phyloP scores from a whole-genome alignment of 768 basidiomycete species.

The Lactarius trivialis region DNA sequence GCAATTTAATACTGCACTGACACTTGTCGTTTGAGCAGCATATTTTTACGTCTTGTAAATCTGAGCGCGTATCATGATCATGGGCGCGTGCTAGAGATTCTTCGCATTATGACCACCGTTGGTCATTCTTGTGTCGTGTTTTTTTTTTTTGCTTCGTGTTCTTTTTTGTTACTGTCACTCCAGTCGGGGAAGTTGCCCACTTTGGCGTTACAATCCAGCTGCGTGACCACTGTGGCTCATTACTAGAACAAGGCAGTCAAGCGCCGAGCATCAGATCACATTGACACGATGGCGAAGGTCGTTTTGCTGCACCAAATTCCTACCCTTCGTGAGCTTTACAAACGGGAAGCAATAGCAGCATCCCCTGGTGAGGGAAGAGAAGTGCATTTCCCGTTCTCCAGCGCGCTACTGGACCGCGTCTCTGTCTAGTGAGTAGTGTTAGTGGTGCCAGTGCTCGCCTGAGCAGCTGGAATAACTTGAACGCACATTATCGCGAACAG shows the following conservation, averaged over 20 bases:
- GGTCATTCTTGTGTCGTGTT: neutral
- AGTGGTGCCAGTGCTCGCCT: neutral
- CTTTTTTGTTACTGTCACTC: neutral
- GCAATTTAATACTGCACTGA: constrained; percentile 3
- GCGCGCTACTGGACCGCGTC: constrained; percentile 45
- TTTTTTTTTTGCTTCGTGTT: neutral
- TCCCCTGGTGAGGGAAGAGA: constrained; percentile 27
- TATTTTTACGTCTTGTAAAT: neutral
- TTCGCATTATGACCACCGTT: neutral
- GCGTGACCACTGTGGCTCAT: neutral
- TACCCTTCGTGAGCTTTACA: constrained; percentile 52
- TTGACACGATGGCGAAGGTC: constrained; percentile 2
- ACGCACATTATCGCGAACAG: constrained; percentile 31
- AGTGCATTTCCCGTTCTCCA: constrained; percentile 34
- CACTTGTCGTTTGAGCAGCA: neutral
- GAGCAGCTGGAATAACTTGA: neutral
- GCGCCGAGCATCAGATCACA: neutral
- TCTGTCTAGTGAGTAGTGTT: constrained; percentile 57
- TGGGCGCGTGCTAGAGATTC: neutral
- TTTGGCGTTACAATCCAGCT: neutral
- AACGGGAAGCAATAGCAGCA: constrained; percentile 34
- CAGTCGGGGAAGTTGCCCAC: neutral
- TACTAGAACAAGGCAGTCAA: neutral
- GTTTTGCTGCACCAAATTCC: constrained; percentile 43
- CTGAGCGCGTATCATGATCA: too few species aligned